A percentile compares a stretch with the other conserved stretches of the same genome.
Evolutionary conservation across 2,329 filamentous ascomycete species (phyloP).

Genomic region (Coniochaeta prunicola): DNA sequence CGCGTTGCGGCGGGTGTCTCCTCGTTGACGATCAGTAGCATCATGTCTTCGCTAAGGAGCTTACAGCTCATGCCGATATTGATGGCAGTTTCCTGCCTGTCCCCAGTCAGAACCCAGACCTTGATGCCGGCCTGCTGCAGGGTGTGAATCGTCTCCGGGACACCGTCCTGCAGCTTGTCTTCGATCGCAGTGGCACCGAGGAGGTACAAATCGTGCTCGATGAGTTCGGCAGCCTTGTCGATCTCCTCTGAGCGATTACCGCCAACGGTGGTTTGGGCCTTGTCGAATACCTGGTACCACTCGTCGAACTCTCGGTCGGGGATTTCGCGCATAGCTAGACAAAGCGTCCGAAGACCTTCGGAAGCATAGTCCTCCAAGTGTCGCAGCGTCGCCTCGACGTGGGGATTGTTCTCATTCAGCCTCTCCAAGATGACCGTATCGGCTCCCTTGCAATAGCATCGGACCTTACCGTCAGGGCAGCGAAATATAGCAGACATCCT

Average conservation of each 20-base stretch:
- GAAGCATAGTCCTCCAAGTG: constrained; percentile 99
- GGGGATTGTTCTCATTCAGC: constrained; percentile 72
- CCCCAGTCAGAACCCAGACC: constrained; percentile 95
- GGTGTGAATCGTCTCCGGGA: constrained; percentile 96
- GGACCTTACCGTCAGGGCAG: constrained; percentile 90
- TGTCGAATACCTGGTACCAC: constrained; percentile 82
- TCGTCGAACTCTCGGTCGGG: constrained; percentile 82
- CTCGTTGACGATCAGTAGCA: constrained; percentile 91
- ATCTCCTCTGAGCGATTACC: constrained; percentile 91
- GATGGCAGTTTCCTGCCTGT: constrained; percentile 97
- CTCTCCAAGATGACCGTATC: constrained; percentile 97
- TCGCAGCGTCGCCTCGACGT: constrained; percentile 81
- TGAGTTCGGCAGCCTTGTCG: constrained; percentile 93
- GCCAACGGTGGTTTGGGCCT: constrained; percentile 80
- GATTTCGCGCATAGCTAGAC: constrained; percentile 88
- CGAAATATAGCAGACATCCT: constrained; percentile 97
- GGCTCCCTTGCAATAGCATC: constrained; percentile 92
- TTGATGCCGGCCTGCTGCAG: constrained; percentile 96
- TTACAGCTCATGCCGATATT: constrained; percentile 99
- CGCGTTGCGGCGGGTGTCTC: constrained; percentile 71
- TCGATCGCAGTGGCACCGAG: constrained; percentile 96
- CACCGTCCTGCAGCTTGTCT: constrained; percentile 92
- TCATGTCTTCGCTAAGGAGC: constrained; percentile 97
- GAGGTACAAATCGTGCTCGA: constrained; percentile 85
- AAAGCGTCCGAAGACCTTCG: constrained; percentile 89